Percentiles rank a stretch among this genome's conserved stretches.
Evolutionary conservation across 768 basidiomycete genomes (phyloP).

Genomic region (Podaxis sp.): DNA sequence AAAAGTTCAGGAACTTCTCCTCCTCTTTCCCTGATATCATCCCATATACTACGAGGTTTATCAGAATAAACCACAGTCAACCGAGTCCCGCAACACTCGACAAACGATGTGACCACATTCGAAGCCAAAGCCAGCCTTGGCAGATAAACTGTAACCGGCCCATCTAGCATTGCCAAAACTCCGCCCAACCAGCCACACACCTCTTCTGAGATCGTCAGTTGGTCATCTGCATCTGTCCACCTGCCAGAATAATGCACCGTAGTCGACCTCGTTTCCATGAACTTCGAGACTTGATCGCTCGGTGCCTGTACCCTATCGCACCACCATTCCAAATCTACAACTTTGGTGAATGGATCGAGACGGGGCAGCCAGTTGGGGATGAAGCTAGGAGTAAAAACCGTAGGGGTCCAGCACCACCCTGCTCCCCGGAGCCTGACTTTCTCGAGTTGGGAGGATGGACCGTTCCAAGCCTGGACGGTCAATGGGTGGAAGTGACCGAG

Average conservation of each 20-base stretch:
- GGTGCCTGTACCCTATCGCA: background rate
- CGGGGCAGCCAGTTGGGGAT: too few relatives aligned
- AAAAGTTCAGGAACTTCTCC: background rate
- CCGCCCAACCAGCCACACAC: background rate
- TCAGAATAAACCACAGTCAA: background rate
- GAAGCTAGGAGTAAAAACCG: background rate
- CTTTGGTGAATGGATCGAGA: background rate
- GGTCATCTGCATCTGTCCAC: background rate
- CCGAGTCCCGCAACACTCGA: background rate
- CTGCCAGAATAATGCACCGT: background rate
- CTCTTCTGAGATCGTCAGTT: background rate
- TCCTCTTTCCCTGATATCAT: background rate
- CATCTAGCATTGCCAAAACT: background rate
- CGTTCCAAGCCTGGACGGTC: conserved; percentile 16
- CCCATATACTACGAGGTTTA: background rate
- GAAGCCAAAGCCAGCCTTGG: background rate
- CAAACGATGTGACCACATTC: background rate
- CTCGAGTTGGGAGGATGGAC: conserved; percentile 1
- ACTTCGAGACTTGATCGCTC: background rate
- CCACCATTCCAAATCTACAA: background rate
- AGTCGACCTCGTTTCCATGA: background rate
- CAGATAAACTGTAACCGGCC: background rate
- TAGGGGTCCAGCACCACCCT: background rate
- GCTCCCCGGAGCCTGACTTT: conserved; percentile 4
- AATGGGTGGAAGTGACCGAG: conserved; percentile 15